Evolutionary conservation across 2,329 filamentous ascomycete species (phyloP), one percentile per base, ranked within the genome.

Genomic region (Calonectria multiphialidica): DNA sequence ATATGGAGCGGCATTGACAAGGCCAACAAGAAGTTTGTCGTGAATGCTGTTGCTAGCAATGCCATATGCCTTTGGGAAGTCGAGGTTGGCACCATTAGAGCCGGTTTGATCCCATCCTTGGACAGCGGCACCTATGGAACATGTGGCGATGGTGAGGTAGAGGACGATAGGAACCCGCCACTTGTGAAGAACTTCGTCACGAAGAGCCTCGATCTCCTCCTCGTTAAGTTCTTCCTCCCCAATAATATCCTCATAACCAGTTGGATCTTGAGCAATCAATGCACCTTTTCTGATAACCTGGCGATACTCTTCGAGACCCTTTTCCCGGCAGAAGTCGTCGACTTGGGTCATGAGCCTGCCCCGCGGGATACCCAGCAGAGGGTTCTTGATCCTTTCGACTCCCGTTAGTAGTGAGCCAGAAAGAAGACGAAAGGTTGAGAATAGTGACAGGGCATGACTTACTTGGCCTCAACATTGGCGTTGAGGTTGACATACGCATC

Each of bases 61-160:
- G 44, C 85, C 84, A 61, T 91, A 91, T 37, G 86, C 86, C 0
- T 81, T 71, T 0, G 90, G 90, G 75, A 93, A 93, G 66, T 88
- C 88, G 75, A 93, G 84, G 75, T 91, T 93, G 69, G 91, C 91
- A 44, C 90, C 90, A 75, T 92, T 92, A 66, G 87, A 86, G 42
- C 90, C 91, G 23, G 91, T 93, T 81, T 93, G 90, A 74, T 93
- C 91, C 91, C 91, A 93, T 28, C 92, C 91, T 77, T 92, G 90
- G 12, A 93, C 91, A n/a, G 92, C 91, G 18, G 92, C 92, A 63
- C 91, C 92, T 65, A 94, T 89, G 49, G 92, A 93, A 81, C 91
- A 93, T 25, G 91, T 89, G 13, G 89, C 84, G 75, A 94, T 93
- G 44, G 93, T 93, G 74, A 93, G 87, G 83, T 91, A 92, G 13